Base-by-base conservation (phyloP, 1,284 basidiomycete species). In the Apiotrichum brassicae region DNA sequence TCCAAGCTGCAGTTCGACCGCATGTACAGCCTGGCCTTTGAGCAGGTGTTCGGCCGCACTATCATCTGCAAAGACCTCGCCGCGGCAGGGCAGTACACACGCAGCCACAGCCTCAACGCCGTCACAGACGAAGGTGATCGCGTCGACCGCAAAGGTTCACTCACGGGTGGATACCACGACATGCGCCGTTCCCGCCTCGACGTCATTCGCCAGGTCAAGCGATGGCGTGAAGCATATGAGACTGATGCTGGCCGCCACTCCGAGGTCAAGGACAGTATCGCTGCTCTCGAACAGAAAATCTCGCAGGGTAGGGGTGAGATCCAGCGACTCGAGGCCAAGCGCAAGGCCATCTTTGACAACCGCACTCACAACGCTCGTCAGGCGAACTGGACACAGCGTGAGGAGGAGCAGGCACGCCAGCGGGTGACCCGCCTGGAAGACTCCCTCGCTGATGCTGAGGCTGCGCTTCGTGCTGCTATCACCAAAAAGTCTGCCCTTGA, bases 71-170 rank as follows among this genome's bases (percentile, higher is more conserved):
- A 85, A 28, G 89, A 94, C 65, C 81, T 99, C 49, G 85, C 85
- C 11, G 86, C 93, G 59, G 94, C 92, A 8, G 87, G 91, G 5
- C 87, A 89, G 6, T 98, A 97, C 71, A 91, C 94, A 42, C 87
- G 94, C 65, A 87, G 85, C 61, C 91, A 97, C 67, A 84, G 84
- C 5, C 85, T 98, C 66, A 97, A 95, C 72, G 93, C 91, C 9
- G 97, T 98, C 71, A 98, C 95, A 4, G 80, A 97, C 36, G 93
- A 97, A 58, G 95, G 95, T 47, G 95, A 99, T 77, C 92, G 92
- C 65, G 92, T 95, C 36, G 94, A 98, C 70, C 83, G 93, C 48
- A 97, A 94, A 69, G 95, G 95, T 60, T 84, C 93, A 1, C 75
- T 98, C 34, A 95, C 92, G 0, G 95, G 95, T 59, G 95, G 95